Conservation (phyloP, 176 grass and related monocot genomes). For the Lolium perenne region DNA sequence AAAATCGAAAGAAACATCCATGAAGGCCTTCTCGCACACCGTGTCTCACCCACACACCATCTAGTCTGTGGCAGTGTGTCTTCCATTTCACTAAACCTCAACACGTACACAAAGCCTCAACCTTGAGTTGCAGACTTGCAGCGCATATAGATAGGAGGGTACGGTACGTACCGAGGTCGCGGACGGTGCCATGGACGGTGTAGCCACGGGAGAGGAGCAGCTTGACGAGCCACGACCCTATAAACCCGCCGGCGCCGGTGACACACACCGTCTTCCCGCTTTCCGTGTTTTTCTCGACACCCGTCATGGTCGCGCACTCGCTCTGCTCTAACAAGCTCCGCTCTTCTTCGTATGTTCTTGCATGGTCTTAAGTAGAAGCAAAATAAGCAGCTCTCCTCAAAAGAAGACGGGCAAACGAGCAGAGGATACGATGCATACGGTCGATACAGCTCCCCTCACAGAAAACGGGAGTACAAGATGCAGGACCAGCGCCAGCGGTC, state of each 20-base stretch:
- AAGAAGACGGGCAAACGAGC: background rate
- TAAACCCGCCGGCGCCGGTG: constrained; percentile 59
- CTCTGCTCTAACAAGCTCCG: background rate
- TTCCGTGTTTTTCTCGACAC: background rate
- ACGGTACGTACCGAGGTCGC: constrained; percentile 32
- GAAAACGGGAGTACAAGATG: background rate
- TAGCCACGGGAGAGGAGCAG: constrained; percentile 66
- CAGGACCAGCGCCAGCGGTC: constrained; percentile 9
- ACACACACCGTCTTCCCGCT: constrained; percentile 54
- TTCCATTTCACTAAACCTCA: no score
- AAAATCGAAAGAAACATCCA: background rate
- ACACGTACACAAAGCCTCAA: no score
- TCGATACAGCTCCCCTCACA: background rate
- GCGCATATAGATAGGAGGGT: no score
- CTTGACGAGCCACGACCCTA: constrained; percentile 75
- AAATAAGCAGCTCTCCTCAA: background rate
- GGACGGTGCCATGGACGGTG: constrained; percentile 63
- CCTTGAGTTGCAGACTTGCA: no score
- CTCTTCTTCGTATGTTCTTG: background rate
- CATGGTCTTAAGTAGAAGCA: background rate
- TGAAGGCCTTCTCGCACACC: background rate
- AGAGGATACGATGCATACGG: background rate
- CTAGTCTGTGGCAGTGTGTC: no score
- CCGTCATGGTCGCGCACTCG: background rate
- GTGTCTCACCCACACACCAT: no score